Evolutionary conservation across 78 protist species (phyloP), one percentile per base, ranked within the genome.

Genomic region (Emiliania huxleyi): DNA sequence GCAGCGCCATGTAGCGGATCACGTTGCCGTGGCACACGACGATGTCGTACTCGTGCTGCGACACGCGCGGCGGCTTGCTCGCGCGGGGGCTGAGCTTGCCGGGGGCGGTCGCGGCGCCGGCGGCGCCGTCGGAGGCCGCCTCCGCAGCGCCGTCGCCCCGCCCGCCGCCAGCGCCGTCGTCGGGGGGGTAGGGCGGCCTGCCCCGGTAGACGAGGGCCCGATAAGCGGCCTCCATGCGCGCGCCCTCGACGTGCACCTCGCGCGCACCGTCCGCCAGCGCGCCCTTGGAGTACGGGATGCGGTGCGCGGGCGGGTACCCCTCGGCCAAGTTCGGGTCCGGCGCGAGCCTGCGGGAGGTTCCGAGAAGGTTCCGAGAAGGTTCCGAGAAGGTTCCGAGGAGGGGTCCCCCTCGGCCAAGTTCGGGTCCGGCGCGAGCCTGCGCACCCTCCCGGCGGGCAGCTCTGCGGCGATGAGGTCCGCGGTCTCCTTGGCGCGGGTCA

Each of bases 11-110:
- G 79, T 79, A 91, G 42, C 93, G 93, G 79, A 91, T 91, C 33
- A 91, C 93, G 90, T 91, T 91, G 29, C 48, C 84, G 84, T 91
- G 93, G 79, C 93, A 91, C 77, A 91, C 93, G 23, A 91, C 93
- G 43, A 91, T 69, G 71, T 77, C 90, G 29, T 52, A 79, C 55
- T 49, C 71, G 73, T 49, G 89, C n/a, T n/a, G n/a, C n/a, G n/a
- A n/a, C n/a, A n/a, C n/a, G n/a, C n/a, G n/a, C n/a, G n/a, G n/a
- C n/a, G n/a, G n/a, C n/a, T n/a, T n/a, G n/a, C n/a, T n/a, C n/a
- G n/a, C n/a, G 55, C 85, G n/a, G 45, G 79, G 52, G n/a, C 56
- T 0, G 84, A 48, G 29, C 6, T 11, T 11, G n/a, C n/a, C n/a
- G n/a, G n/a, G n/a, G 0, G 37, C 33, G 1, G 37, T 11, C 0